These are phyloP conservation scores for Nemophila menziesii DNA, from an alignment of 257 asterid genomes.

Conservation along the genomic window DNA sequence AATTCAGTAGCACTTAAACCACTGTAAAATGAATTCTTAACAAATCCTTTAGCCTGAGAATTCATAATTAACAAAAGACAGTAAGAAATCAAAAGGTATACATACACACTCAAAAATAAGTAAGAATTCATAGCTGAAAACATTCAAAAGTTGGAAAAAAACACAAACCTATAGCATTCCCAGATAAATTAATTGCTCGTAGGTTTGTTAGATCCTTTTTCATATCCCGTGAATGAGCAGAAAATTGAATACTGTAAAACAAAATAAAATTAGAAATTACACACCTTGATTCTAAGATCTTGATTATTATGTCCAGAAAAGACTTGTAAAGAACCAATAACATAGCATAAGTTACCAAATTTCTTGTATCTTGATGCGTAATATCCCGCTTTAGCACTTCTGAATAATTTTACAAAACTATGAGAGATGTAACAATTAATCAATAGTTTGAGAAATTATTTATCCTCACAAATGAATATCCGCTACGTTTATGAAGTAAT, in stretches of 20 bases:
- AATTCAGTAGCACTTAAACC: constrained; percentile 88
- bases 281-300: constrained; percentile 83
- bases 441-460: no score
- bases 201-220: no score
- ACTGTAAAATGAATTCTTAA: constrained; percentile 84
- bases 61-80: constrained; percentile 2
- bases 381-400: constrained; percentile 95
- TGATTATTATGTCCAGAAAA: constrained; percentile 60
- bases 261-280: no score
- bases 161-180: no score
- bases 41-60: constrained; percentile 97
- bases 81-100: no score
- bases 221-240: no score
- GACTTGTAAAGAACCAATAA: constrained; percentile 82
- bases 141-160: no score
- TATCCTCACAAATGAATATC: constrained; percentile 73
- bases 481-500: constrained; percentile 80
- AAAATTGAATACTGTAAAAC: no score
- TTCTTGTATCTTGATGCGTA: constrained; percentile 78
- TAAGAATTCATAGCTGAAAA: no score
- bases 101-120: no score
- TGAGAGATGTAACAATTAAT: neutral
- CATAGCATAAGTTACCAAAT: constrained; percentile 79
- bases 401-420: constrained; percentile 22
- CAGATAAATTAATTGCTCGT: no score